Base-by-base conservation (phyloP, 73 alveolate genomes). In the Symbiodinium pilosum region DNA sequence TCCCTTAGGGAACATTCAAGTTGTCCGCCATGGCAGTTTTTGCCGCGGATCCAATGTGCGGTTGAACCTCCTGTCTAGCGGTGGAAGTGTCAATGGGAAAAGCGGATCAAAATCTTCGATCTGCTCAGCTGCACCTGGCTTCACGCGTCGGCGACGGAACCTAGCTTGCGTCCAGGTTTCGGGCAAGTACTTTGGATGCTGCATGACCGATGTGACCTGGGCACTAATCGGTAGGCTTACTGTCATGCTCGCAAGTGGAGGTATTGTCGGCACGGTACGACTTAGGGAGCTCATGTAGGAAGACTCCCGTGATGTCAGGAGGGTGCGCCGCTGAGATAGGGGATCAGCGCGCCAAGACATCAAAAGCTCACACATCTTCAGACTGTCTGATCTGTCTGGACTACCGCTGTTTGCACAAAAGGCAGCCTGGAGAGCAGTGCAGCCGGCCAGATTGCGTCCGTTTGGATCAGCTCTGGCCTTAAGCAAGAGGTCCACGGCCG, bases 101-200 rank as follows among this genome's bases (percentile, higher is more conserved):
- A 89, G 95, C 43, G 87, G 87, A 41, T 89, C 95, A n/a, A 89
- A 89, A 51, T 89, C 95, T 4, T 43, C 47, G 87, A 89, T 84
- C 75, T 89, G 87, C 95, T 89, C 43, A 24, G 44, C 32, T 8
- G 69, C 11, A 40, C 64, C 14, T 20, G 94, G 84, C n/a, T n/a
- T 24, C 21, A 52, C 94, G 30, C n/a, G 59, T n/a, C 73, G 75
- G 39, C 75, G 95, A 40, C 95, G 43, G 41, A 51, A 89, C 16
- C 73, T 39, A 18, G 95, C 95, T 47, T 68, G 38, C 2, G 87
- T 30, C 95, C 95, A 89, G 71, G 95, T 89, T 24, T 83, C 73
- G 38, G 95, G 87, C 87, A 89, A 5, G 71, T 89, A 59, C 69
- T 64, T 89, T 69, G 95, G 95, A 24, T 14, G 38, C 81, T 24